Conservation (phyloP, 2,329 filamentous ascomycete species). For the Verticillium longisporum region DNA sequence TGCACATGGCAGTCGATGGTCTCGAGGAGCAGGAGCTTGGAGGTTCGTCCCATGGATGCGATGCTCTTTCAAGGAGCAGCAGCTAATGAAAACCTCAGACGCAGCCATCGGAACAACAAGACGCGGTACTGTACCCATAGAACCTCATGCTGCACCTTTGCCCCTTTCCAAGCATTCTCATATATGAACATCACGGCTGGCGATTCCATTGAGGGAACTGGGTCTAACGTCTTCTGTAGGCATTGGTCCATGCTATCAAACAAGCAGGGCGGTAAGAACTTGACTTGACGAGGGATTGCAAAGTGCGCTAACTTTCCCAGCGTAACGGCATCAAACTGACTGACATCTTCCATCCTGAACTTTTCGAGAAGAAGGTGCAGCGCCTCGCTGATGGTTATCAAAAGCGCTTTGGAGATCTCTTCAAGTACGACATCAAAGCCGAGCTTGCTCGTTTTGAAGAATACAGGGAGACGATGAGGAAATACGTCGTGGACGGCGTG, state of each 20-base stretch:
- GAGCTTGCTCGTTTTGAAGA: constrained; percentile 47
- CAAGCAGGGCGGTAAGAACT: constrained; percentile 19
- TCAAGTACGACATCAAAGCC: constrained; percentile 61
- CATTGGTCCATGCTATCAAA: constrained; percentile 29
- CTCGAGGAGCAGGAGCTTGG: constrained; percentile 54
- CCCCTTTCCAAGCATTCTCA: constrained; percentile 12
- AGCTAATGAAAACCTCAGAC: constrained; percentile 15
- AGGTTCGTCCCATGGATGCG: constrained; percentile 9
- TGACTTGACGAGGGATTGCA: constrained; percentile 10
- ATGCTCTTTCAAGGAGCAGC: constrained; percentile 17
- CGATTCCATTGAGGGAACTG: constrained; percentile 13
- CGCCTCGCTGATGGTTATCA: constrained; percentile 55
- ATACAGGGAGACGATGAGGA: constrained; percentile 37
- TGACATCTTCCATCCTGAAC: constrained; percentile 60
- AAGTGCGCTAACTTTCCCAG: constrained; percentile 15
- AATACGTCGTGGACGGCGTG: constrained; percentile 46
- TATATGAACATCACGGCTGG: constrained; percentile 10
- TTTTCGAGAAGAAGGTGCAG: constrained; percentile 61
- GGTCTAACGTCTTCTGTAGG: constrained; percentile 20
- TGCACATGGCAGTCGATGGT: constrained; percentile 63
- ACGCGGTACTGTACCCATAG: constrained; percentile 21
- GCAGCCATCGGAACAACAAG: constrained; percentile 27
- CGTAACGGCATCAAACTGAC: constrained; percentile 59
- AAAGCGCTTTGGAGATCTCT: constrained; percentile 61
- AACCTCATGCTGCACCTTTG: constrained; percentile 7